Evolutionary conservation across 1,284 basidiomycete genomes (phyloP), one percentile per base, ranked within the genome.

Genomic region (Fistulina hepatica): DNA sequence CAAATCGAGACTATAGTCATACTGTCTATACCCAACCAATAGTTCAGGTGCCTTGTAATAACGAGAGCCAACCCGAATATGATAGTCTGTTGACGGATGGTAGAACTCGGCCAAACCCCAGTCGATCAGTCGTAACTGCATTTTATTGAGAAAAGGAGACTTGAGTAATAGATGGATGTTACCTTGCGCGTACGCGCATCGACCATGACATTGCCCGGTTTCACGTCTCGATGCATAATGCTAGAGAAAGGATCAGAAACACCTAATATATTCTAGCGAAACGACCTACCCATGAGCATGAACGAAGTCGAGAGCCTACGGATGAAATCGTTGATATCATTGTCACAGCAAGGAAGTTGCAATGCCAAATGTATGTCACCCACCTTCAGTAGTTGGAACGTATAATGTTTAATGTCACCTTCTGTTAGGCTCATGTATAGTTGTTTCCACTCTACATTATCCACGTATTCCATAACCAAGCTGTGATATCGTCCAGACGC

Each of bases 91-190:
- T 36, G 76, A 73, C 3, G 86, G 85, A 51, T 89, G 86, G 57
- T 92, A 93, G 61, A 92, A 93, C 56, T 93, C 89, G 34, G 89
- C 89, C 21, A 93, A 62, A 40, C 89, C 89, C 89, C 89, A 93
- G 62, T 93, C 89, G 50, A 92, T 92, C 41, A 92, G 61, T 17
- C 86, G 73, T 35, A 91, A 63, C 77, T 83, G 48, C 10, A 45
- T 22, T 34, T 32, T 35, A 34, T 33, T 27, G 30, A 23, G 27
- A 27, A n/a, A 32, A 39, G 23, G 33, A 35, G 33, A 33, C 5
- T n/a, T 37, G 13, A 31, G 27, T 38, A 27, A 12, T 6, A 28
- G 33, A 10, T 35, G 42, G 24, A 23, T 11, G 45, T 43, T 52
- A 83, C 81, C 66, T 81, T 79, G 46, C 81, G 72, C 50, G 73